Evolutionary conservation across 1,284 basidiomycete genomes (phyloP), one percentile per base, ranked within the genome.

Genomic region (Ceratobasidium sp.): DNA sequence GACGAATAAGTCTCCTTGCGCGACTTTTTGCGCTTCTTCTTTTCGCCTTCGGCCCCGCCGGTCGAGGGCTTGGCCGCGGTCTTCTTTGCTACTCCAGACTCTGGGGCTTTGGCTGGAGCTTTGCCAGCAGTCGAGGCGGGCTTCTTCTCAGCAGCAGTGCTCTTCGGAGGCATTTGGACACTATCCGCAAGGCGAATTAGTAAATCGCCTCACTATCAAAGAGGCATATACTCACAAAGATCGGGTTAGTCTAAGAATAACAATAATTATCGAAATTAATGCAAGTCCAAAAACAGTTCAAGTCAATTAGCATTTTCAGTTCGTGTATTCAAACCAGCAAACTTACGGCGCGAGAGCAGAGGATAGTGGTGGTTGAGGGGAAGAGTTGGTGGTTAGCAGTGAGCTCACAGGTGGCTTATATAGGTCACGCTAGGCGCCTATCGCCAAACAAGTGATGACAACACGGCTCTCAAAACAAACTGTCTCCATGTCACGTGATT

Each of bases 1-100:
- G 95, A 95, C 73, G 93, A 93, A 88, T 96, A 96, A 19, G 95
- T 95, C 87, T 96, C 95, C 90, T 93, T 95, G 84, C 93, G 88
- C 78, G 91, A 85, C 88, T 95, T 96, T 88, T 92, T 93, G 86
- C 93, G 89, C 87, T 92, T 92, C 91, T 95, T 95, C 91, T 96
- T 95, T 76, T 89, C 91, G 52, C 89, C 64, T 49, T 29, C 69
- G 51, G 77, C 44, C 43, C 90, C 92, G 76, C 85, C 83, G 61
- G 84, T 80, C 76, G 81, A 92, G 13, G 90, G 91, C 86, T 95
- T 95, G 13, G 88, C 83, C 56, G 89, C 88, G 1, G 90, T 87
- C 71, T 74, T 74, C 59, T 74, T 74, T 22, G 71, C 71, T 9
- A 59, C 64, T 1, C 44, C 49, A 17, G 71, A 59, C 57, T 74